These are phyloP conservation scores for Zygoascus tannicola DNA, from an alignment of 805 yeast genomes.

Conservation along the genomic window DNA sequence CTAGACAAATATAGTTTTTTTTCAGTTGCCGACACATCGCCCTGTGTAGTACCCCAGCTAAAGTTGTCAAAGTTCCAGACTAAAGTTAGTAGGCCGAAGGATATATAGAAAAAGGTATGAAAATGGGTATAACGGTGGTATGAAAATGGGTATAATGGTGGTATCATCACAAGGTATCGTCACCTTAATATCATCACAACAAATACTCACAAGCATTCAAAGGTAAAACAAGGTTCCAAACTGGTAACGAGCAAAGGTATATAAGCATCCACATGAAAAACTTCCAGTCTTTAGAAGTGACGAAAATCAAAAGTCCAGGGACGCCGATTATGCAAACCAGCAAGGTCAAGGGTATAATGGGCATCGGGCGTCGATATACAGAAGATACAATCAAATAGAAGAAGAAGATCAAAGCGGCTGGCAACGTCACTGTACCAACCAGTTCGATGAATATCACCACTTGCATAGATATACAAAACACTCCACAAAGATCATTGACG, in stretches of 20 bases:
- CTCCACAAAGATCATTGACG: constrained; percentile 84
- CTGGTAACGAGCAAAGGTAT: constrained; percentile 74
- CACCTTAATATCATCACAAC: too few species aligned
- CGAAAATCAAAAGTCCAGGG: constrained; percentile 71
- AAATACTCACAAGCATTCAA: constrained; percentile 49
- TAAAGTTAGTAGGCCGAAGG: constrained; percentile 8
- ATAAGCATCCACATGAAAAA: constrained; percentile 73
- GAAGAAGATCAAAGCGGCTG: constrained; percentile 80
- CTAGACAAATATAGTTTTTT: not conserved
- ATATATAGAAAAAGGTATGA: too few species aligned
- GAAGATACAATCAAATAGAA: constrained; percentile 67
- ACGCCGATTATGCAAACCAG: constrained; percentile 74
- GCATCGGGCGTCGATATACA: constrained; percentile 64
- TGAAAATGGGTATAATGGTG: not conserved
- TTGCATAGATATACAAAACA: constrained; percentile 92
- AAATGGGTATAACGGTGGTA: too few species aligned
- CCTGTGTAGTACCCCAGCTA: constrained; percentile 84
- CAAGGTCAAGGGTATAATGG: constrained; percentile 63
- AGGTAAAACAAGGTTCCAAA: constrained; percentile 89
- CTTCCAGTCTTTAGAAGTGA: constrained; percentile 61
- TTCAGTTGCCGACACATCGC: not conserved
- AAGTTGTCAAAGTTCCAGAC: constrained; percentile 91
- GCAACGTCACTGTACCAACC: constrained; percentile 79
- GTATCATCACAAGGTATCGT: not conserved
- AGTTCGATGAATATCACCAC: constrained; percentile 77